phyloP scores from a whole-genome alignment of 192 early-diverging fungal species.

The Umbelopsis sp. region DNA sequence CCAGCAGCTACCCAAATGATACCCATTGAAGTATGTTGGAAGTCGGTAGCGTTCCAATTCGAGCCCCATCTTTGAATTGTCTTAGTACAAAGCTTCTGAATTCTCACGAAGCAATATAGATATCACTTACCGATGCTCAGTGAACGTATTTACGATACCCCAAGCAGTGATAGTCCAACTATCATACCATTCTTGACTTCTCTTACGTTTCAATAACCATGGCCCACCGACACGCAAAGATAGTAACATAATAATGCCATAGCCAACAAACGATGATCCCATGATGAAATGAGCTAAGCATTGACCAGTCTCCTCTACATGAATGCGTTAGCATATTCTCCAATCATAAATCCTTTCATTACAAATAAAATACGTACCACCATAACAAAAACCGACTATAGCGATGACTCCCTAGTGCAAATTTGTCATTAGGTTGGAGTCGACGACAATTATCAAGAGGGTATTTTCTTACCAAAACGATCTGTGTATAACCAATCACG shows the following conservation, averaged over 20 bases:
- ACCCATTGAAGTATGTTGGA: constrained; percentile 70
- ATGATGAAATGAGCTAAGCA: constrained; percentile 75
- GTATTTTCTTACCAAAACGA: constrained; percentile 43
- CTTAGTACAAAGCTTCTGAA: not conserved
- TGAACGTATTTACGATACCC: constrained; percentile 74
- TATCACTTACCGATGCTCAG: constrained; percentile 64
- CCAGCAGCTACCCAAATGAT: constrained; percentile 73
- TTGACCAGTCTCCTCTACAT: constrained; percentile 58
- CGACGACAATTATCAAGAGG: not conserved
- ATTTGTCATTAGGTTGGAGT: not conserved
- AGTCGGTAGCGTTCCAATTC: constrained; percentile 66
- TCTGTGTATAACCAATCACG: constrained; percentile 64
- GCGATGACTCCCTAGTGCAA: constrained; percentile 56
- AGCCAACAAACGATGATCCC: constrained; percentile 71
- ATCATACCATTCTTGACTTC: constrained; percentile 71
- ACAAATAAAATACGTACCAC: constrained; percentile 31
- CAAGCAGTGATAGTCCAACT: constrained; percentile 66
- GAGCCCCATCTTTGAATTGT: constrained; percentile 35
- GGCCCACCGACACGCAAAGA: constrained; percentile 58
- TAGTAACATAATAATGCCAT: constrained; percentile 63
- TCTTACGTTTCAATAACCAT: constrained; percentile 57
- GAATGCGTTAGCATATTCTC: not conserved
- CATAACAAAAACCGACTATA: constrained; percentile 64
- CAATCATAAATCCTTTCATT: not conserved
- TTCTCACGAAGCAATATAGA: not conserved